Evolutionary conservation across 495 filamentous ascomycete species (phyloP).

Genomic region (Lasiosphaeriaceae sp.): DNA sequence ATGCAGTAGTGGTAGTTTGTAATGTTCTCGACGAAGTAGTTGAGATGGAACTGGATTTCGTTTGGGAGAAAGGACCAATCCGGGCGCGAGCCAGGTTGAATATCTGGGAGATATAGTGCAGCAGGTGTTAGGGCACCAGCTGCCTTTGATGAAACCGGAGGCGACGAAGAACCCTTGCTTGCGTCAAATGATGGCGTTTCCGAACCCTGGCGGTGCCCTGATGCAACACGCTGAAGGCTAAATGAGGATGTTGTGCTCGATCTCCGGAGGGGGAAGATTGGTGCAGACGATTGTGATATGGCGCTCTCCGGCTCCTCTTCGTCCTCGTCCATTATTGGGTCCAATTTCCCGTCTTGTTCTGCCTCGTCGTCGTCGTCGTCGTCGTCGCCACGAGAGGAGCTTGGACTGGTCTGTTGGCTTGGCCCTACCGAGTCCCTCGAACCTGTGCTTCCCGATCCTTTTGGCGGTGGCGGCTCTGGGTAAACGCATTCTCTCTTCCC

Average conservation of each 20-base stretch:
- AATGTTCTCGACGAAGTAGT: conserved; percentile 71
- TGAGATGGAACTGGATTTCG: conserved; percentile 74
- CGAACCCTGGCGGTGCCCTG: conserved; percentile 36
- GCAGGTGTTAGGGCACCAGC: conserved; percentile 30
- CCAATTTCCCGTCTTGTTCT: conserved; percentile 46
- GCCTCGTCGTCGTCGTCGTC: conserved; percentile 48
- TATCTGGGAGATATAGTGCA: conserved; percentile 23
- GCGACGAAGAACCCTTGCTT: conserved; percentile 47
- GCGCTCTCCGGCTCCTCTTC: conserved; percentile 44
- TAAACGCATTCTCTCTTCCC: conserved; percentile 81
- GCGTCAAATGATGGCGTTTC: conserved; percentile 50
- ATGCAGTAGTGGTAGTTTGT: conserved; percentile 78
- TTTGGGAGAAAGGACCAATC: conserved; percentile 53
- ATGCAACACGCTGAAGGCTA: conserved; percentile 26
- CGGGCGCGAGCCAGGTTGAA: conserved; percentile 17
- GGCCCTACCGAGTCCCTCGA: conserved; percentile 44
- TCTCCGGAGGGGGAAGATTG: conserved; percentile 37
- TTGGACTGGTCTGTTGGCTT: conserved; percentile 49
- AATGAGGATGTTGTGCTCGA: conserved; percentile 42
- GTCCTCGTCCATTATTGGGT: conserved; percentile 66
- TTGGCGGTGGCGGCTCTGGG: conserved; percentile 60
- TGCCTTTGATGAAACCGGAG: conserved; percentile 41
- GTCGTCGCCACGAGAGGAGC: conserved; percentile 50
- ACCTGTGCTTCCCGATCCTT: conserved; percentile 41
- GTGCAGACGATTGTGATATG: conserved; percentile 29